Conservation (phyloP, 2,329 filamentous ascomycete species). For the Chalara sp. region DNA sequence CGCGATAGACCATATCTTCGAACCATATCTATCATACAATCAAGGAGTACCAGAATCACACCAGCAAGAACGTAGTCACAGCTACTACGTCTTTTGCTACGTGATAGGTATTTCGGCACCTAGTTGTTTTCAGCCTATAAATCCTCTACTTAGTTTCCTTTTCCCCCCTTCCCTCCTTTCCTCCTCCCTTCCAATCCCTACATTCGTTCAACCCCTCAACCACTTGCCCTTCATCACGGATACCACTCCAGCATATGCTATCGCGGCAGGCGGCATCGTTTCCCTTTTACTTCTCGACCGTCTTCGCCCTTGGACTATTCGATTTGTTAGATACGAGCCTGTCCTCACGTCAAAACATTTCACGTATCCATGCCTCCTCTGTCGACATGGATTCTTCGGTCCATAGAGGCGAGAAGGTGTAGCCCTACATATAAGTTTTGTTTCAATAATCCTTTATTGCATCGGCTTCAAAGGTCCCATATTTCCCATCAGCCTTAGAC, state of each 20-base stretch:
- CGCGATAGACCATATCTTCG: no score
- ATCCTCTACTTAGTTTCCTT: no score
- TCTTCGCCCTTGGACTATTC: constrained; percentile 3
- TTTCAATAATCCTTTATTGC: constrained; percentile 10
- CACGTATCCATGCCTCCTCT: constrained; percentile 10
- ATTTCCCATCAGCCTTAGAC: no score
- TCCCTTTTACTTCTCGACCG: constrained; percentile 7
- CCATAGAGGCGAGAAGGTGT: constrained; percentile 10
- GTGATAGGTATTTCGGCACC: no score
- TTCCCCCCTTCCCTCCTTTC: no score
- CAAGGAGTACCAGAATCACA: no score
- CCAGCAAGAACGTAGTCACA: no score
- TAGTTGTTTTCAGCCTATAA: no score
- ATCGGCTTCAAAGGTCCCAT: constrained; percentile 5
- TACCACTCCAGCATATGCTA: constrained; percentile 13
- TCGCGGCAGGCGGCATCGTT: constrained; percentile 8
- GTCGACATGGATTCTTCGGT: constrained; percentile 8
- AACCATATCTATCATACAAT: no score
- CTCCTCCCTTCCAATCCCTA: no score
- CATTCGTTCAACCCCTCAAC: not conserved
- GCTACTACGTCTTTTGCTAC: no score
- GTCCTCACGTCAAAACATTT: constrained; percentile 6
- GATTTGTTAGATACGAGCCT: not conserved
- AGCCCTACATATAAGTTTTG: constrained; percentile 9
- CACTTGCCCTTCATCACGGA: constrained; percentile 3